phyloP scores from a whole-genome alignment of 2,329 filamentous ascomycete species.

The Pestalotiopsis sp. region DNA sequence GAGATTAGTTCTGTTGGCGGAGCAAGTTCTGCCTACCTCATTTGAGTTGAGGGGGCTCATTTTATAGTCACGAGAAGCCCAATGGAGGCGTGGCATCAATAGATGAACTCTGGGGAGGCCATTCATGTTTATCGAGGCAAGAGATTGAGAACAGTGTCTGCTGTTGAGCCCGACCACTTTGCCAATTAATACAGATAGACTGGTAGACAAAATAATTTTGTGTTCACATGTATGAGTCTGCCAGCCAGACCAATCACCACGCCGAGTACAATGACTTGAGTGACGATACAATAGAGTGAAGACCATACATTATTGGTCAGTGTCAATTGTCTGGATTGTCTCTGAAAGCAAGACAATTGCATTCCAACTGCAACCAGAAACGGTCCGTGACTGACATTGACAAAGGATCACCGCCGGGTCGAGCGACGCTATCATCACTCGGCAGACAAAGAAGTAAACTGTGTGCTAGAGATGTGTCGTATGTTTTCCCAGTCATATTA shows the following conservation, averaged over 20 bases:
- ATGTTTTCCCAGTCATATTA: neutral
- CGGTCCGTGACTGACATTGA: neutral
- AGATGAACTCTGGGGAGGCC: neutral
- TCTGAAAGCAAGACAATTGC: neutral
- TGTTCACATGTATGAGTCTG: neutral
- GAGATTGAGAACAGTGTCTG: neutral
- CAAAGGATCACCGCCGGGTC: neutral
- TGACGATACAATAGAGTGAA: neutral
- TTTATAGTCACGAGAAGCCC: neutral
- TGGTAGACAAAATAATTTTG: conserved; percentile 5
- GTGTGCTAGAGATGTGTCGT: neutral
- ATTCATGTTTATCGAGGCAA: neutral
- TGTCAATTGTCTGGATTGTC: neutral
- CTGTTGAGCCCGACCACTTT: neutral
- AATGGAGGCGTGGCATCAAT: neutral
- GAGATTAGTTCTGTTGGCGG: conserved; percentile 1
- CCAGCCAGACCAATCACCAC: neutral
- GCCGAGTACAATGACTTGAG: neutral
- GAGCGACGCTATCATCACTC: neutral
- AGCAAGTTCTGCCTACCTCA: neutral
- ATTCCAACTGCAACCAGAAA: neutral
- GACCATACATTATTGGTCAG: neutral
- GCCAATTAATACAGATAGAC: neutral
- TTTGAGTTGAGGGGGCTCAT: neutral
- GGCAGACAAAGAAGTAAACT: neutral